phyloP scores from a whole-genome alignment of 2,329 filamentous ascomycete species.

The Metarhizium guizhouense region DNA sequence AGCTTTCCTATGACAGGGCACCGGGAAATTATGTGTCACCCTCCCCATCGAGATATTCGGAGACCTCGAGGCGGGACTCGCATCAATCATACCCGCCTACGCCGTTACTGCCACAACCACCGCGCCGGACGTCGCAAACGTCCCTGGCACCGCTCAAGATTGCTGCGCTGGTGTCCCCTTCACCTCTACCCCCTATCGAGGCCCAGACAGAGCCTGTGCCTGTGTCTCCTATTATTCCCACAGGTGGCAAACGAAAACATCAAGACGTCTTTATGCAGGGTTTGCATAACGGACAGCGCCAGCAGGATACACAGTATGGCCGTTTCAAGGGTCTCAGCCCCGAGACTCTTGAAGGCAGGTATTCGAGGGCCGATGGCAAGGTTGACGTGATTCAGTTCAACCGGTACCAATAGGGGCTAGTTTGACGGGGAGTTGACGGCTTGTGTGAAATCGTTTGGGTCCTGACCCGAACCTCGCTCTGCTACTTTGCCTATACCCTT shows the following conservation, averaged over 20 bases:
- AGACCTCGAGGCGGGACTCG: conserved; percentile 22
- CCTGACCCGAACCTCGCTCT: background rate
- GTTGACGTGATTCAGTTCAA: conserved; percentile 21
- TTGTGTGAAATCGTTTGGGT: background rate
- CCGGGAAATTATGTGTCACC: conserved; percentile 29
- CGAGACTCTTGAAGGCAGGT: conserved; percentile 22
- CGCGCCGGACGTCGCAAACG: conserved; percentile 11
- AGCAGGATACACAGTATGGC: conserved; percentile 23
- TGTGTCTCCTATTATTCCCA: conserved; percentile 15
- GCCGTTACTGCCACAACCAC: conserved; percentile 17
- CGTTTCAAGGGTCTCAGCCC: conserved; percentile 15
- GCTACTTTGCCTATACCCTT: background rate
- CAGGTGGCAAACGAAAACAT: conserved; percentile 29
- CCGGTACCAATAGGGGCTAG: conserved; percentile 12
- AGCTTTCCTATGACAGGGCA: conserved; percentile 26
- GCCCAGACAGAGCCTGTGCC: conserved; percentile 22
- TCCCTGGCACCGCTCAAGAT: conserved; percentile 30
- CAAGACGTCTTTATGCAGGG: conserved; percentile 24
- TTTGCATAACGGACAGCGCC: conserved; percentile 27
- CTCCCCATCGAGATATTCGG: conserved; percentile 24
- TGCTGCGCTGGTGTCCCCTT: conserved; percentile 22
- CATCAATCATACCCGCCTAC: conserved; percentile 18
- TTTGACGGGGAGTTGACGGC: background rate
- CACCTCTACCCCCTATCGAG: conserved; percentile 22
- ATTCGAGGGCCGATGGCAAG: conserved; percentile 26